phyloP scores from a whole-genome alignment of 176 grass and related monocot genomes.

The Carex kokanica region DNA sequence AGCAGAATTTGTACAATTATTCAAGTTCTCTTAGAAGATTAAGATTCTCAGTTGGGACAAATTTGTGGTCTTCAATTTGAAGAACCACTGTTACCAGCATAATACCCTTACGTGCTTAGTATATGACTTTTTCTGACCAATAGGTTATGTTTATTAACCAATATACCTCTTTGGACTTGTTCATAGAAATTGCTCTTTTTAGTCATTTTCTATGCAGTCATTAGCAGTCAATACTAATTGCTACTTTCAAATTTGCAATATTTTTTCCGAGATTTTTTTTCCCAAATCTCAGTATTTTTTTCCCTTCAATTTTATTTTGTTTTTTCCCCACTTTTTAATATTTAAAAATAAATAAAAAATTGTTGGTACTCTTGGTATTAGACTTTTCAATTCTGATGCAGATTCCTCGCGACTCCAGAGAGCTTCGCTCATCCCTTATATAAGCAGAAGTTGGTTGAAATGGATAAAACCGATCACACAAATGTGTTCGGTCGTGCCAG shows the following conservation, averaged over 20 bases:
- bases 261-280: not conserved
- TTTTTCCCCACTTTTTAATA: not conserved
- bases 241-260: not conserved
- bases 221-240: not conserved
- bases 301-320: not conserved
- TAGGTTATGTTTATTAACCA: not conserved
- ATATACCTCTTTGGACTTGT: not conserved
- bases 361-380: not conserved
- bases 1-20: too few species aligned
- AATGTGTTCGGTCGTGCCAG: constrained; percentile 75
- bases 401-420: constrained; percentile 69
- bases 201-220: not conserved
- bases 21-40: not conserved
- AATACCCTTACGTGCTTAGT: not conserved
- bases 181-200: not conserved
- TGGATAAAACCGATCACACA: constrained; percentile 58
- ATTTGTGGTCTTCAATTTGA: too few species aligned
- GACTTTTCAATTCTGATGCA: constrained; percentile 30
- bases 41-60: not conserved
- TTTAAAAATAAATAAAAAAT: too few species aligned
- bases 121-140: not conserved
- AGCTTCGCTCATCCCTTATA: constrained; percentile 81
- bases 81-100: too few species aligned
- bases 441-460: constrained; percentile 70
- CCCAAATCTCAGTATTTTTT: too few species aligned